A percentile compares a stretch with the other conserved stretches of the same genome.
phyloP scores from a whole-genome alignment of 2,329 filamentous ascomycete genomes.

The Trichoderma harzianum region DNA sequence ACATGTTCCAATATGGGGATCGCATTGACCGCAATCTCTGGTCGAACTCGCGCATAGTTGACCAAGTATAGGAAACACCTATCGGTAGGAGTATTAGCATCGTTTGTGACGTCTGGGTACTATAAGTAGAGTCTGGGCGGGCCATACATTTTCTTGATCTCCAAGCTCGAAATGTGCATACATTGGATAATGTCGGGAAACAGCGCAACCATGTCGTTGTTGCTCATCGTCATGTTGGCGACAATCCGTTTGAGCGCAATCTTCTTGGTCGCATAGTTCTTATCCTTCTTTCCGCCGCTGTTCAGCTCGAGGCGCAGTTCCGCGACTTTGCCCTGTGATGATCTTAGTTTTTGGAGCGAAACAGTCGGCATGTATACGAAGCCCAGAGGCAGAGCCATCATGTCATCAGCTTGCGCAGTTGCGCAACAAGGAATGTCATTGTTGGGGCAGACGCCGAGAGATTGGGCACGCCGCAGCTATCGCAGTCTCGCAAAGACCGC shows the following conservation, averaged over 20 bases:
- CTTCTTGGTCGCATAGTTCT: slow-evolving; percentile 92
- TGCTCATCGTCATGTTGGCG: slow-evolving; percentile 99
- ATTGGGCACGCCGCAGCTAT: background rate
- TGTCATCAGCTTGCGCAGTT: slow-evolving; percentile 14
- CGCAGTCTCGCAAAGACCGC: background rate
- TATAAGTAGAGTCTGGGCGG: background rate
- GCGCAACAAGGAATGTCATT: slow-evolving; percentile 1
- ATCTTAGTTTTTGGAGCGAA: slow-evolving; percentile 48
- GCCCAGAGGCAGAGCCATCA: slow-evolving; percentile 47
- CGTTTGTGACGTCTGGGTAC: background rate
- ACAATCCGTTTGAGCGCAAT: slow-evolving; percentile 99
- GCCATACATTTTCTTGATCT: slow-evolving; percentile 98
- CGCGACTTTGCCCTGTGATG: slow-evolving; percentile 91
- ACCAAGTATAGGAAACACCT: slow-evolving; percentile 98
- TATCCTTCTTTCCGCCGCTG: slow-evolving; percentile 95
- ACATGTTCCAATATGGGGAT: slow-evolving; percentile 82
- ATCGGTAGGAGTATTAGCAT: slow-evolving; percentile 15
- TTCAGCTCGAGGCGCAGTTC: slow-evolving; percentile 94
- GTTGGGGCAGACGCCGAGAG: background rate
- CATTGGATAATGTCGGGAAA: slow-evolving; percentile 94
- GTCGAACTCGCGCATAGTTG: slow-evolving; percentile 93
- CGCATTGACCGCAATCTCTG: slow-evolving; percentile 89
- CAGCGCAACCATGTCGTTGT: slow-evolving; percentile 97
- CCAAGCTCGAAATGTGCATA: slow-evolving; percentile 90
- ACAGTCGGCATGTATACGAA: slow-evolving; percentile 46